Conservation (phyloP, 2,329 filamentous ascomycete genomes). For the Phaeophleospora eucalypticola region DNA sequence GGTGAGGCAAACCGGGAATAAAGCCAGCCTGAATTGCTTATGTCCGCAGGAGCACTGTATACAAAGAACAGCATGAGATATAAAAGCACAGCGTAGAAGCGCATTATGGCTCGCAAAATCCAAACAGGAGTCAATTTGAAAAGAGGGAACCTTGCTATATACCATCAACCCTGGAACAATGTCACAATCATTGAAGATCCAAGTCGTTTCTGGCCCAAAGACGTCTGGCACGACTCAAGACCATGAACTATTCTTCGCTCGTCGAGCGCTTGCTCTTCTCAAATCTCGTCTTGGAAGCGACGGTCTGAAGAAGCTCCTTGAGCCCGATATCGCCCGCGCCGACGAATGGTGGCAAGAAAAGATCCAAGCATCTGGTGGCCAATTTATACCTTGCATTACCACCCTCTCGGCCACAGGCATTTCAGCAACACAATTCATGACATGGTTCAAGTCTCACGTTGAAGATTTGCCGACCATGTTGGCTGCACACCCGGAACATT, state of each 20-base stretch:
- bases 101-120: too few relatives aligned
- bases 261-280: conserved; percentile 9
- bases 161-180: too few relatives aligned
- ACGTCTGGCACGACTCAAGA: conserved; percentile 13
- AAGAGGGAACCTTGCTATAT: too few relatives aligned
- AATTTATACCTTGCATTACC: not conserved
- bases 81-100: too few relatives aligned
- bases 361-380: not conserved
- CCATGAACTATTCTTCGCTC: conserved; percentile 13
- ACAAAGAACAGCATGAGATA: too few relatives aligned
- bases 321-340: conserved; percentile 3
- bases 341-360: conserved; percentile 2
- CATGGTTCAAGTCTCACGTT: conserved; percentile 8
- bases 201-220: not conserved
- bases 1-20: too few relatives aligned
- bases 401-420: conserved; percentile 3
- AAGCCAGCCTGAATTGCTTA: too few relatives aligned
- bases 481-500: conserved; percentile 11
- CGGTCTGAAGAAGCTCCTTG: conserved; percentile 7
- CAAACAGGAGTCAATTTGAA: too few relatives aligned
- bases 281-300: conserved; percentile 8
- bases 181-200: too few relatives aligned
- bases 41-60: too few relatives aligned
- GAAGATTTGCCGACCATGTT: conserved; percentile 3
- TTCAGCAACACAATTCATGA: conserved; percentile 1